phyloP scores from a whole-genome alignment of 2,329 filamentous ascomycete genomes.

The Trichoderma oligosporum region DNA sequence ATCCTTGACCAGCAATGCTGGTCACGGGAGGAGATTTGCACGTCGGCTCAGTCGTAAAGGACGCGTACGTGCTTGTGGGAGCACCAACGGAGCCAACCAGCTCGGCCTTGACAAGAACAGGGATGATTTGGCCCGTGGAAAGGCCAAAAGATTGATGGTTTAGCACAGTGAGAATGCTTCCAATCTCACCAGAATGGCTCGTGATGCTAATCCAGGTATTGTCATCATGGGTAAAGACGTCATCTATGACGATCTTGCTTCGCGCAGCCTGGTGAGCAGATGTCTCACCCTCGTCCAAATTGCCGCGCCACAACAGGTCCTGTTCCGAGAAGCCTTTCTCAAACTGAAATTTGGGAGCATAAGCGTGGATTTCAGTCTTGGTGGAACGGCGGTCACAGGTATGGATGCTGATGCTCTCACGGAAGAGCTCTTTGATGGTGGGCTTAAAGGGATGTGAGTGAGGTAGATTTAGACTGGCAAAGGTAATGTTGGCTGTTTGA shows the following conservation, averaged over 20 bases:
- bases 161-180: conserved; percentile 50
- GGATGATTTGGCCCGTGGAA: conserved; percentile 64
- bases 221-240: conserved; percentile 52
- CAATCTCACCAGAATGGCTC: conserved; percentile 57
- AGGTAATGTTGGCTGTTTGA: conserved; percentile 60
- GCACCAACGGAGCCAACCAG: conserved; percentile 32
- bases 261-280: conserved; percentile 46
- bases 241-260: conserved; percentile 50
- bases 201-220: conserved; percentile 57
- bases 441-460: conserved; percentile 51
- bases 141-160: conserved; percentile 60
- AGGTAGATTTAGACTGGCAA: conserved; percentile 51
- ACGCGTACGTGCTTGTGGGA: conserved; percentile 31
- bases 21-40: conserved; percentile 45
- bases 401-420: conserved; percentile 64
- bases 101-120: conserved; percentile 61
- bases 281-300: conserved; percentile 43
- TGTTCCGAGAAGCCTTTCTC: conserved; percentile 60
- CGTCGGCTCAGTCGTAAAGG: conserved; percentile 41
- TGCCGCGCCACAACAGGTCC: conserved; percentile 44
- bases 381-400: conserved; percentile 63
- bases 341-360: conserved; percentile 52
- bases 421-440: conserved; percentile 59
- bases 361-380: conserved; percentile 48
- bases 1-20: conserved; percentile 40